Evolutionary conservation across 768 basidiomycete genomes (phyloP).

Genomic region (Scleroderma citrinum): DNA sequence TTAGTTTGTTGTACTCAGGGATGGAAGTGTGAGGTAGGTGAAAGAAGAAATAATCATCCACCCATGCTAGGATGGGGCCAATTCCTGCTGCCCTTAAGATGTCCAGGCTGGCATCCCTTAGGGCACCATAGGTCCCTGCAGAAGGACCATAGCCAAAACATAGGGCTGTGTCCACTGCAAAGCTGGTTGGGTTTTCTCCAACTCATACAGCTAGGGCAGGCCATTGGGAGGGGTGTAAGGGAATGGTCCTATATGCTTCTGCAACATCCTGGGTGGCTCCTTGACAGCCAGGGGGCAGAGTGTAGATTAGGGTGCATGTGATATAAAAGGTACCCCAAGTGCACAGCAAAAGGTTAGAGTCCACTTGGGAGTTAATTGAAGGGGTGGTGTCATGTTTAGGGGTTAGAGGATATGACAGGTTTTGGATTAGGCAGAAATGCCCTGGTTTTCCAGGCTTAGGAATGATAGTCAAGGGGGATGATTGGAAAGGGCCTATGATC

Average conservation of each 20-base stretch:
- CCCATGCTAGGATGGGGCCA: slow-evolving; percentile 21
- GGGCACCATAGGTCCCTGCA: slow-evolving; percentile 19
- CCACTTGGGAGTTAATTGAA: not conserved
- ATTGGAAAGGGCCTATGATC: not conserved
- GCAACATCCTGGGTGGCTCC: too few species aligned
- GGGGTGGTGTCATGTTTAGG: too few species aligned
- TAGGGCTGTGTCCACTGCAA: slow-evolving; percentile 19
- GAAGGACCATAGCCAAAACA: slow-evolving; percentile 20
- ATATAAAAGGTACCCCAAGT: not conserved
- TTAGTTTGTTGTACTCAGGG: not conserved
- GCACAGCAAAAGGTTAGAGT: not conserved
- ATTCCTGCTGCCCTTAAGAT: slow-evolving; percentile 11
- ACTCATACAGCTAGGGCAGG: slow-evolving; percentile 26
- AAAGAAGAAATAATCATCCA: slow-evolving; percentile 29
- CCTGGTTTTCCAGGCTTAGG: not conserved
- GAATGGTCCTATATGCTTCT: slow-evolving; percentile 22
- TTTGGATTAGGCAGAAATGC: not conserved
- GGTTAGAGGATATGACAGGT: too few species aligned
- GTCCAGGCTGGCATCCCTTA: slow-evolving; percentile 18
- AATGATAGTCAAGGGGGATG: not conserved
- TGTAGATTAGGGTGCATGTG: not conserved
- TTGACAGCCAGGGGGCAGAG: not conserved
- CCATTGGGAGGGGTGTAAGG: slow-evolving; percentile 30
- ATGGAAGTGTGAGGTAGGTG: too few species aligned
- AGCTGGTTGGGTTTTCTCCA: not conserved